Base-by-base conservation (phyloP, 2,329 filamentous ascomycete species). In the Colletotrichum limetticola region DNA sequence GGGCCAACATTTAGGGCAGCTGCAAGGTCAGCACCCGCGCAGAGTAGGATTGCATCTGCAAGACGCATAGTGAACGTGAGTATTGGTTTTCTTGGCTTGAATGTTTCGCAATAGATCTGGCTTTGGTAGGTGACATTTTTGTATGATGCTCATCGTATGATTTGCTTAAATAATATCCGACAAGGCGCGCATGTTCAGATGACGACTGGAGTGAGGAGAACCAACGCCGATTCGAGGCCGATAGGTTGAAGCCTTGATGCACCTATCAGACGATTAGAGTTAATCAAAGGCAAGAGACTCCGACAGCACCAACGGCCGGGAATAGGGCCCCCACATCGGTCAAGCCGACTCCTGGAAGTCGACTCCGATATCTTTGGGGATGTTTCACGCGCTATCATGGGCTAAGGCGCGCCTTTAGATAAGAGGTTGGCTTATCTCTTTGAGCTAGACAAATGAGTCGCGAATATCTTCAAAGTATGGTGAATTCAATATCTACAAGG, bases 301-400 rank as follows among this genome's bases (percentile, higher is more conserved):
- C 42, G 42, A 49, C 42, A 4, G 19, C 42, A 2, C 42, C 42
- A 49, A 22, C 42, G 42, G 42, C 2, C 42, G 19, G 42, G 19
- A 49, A 64, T 64, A n/a, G 42, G 42, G 42, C 42, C 46, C 42
- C 46, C 42, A 64, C 58, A 61, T 61, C 58, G 58, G 32, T 30
- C 8, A 61, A 22, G 19, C 58, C 30, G 32, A 22, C 42, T 49
- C 58, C 32, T 61, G 32, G 58, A 61, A 61, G 26, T 37, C 58
- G 32, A 61, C 58, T 61, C 58, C 58, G 58, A 61, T 61, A 61
- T 61, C 58, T 42, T 19, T 30, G 58, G 58, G 22, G 6, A 37
- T 61, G 58, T 49, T 49, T 22, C 42, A 49, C 42, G 42, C 42
- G 32, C 58, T 37, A 61, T 30, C 32, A 61, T 61, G 26, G 37